A percentile compares a stretch with the other conserved stretches of the same genome.
These are phyloP conservation scores for Leccinum ponderosum DNA, from an alignment of 1,284 basidiomycete species.

Conservation along the genomic window DNA sequence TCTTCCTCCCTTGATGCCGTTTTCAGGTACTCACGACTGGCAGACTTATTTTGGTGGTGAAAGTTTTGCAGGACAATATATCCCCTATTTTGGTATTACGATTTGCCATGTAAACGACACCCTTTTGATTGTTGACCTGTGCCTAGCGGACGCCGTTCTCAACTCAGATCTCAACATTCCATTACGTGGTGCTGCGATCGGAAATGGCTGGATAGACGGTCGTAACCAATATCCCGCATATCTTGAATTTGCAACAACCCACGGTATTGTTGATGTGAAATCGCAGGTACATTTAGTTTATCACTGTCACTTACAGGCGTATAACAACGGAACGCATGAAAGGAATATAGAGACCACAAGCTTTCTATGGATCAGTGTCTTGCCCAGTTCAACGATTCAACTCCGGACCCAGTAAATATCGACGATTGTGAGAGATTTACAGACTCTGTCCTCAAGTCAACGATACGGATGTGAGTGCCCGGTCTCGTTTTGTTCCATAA, in stretches of 20 bases:
- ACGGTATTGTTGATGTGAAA: conserved; percentile 74
- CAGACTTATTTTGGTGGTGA: conserved; percentile 93
- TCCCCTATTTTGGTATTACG: conserved; percentile 85
- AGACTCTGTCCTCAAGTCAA: conserved; percentile 58
- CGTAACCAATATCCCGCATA: conserved; percentile 89
- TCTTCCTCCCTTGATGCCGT: conserved; percentile 20
- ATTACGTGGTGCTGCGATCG: conserved; percentile 86
- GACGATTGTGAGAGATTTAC: conserved; percentile 70
- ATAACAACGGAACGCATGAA: conserved; percentile 4
- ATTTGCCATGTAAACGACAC: background rate
- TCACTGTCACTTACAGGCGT: background rate
- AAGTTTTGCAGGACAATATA: conserved; percentile 98
- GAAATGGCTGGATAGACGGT: conserved; percentile 97
- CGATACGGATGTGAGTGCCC: conserved; percentile 60
- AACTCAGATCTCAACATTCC: conserved; percentile 58
- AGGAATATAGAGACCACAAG: conserved; percentile 69
- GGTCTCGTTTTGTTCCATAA: background rate
- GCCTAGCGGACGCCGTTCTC: conserved; percentile 76
- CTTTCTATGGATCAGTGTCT: conserved; percentile 67
- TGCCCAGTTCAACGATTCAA: conserved; percentile 48
- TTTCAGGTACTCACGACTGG: conserved; percentile 7
- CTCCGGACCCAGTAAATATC: conserved; percentile 63
- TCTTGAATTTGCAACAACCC: conserved; percentile 83
- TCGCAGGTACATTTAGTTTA: conserved; percentile 53
- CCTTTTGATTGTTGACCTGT: conserved; percentile 12